A percentile compares a stretch with the other conserved stretches of the same genome.
Evolutionary conservation across 768 basidiomycete genomes (phyloP).

Genomic region (Auricularia sp.): DNA sequence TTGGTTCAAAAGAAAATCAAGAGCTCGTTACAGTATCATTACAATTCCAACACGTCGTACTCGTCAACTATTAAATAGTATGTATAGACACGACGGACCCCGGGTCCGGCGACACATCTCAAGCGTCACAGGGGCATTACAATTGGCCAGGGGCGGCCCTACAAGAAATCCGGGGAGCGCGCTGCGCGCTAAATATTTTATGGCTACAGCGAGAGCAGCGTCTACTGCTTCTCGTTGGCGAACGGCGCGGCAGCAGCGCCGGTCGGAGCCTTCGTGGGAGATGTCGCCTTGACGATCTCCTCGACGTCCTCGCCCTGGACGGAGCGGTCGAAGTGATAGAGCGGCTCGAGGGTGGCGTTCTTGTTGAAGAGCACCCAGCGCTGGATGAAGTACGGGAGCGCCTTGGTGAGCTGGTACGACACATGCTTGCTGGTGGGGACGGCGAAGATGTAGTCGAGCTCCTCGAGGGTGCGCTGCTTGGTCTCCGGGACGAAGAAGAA

Average conservation of each 20-base stretch:
- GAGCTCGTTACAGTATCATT: too few relatives aligned
- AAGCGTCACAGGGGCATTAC: background rate
- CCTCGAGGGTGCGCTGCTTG: slow-evolving; percentile 18
- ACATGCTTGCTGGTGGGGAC: slow-evolving; percentile 39
- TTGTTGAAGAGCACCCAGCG: slow-evolving; percentile 37
- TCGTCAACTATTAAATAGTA: background rate
- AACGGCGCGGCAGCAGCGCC: background rate
- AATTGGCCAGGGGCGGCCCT: background rate
- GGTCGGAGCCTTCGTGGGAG: background rate
- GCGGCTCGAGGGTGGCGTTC: slow-evolving; percentile 26
- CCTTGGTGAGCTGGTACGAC: slow-evolving; percentile 30
- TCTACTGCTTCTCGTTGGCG: background rate
- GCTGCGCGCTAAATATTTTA: background rate
- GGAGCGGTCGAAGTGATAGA: slow-evolving; percentile 38
- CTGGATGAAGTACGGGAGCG: slow-evolving; percentile 42
- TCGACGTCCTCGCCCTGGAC: background rate
- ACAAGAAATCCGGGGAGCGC: background rate
- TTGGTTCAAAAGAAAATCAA: too few relatives aligned
- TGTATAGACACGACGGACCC: background rate
- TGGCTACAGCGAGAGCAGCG: background rate
- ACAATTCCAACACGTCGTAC: too few relatives aligned
- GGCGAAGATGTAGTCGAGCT: slow-evolving; percentile 20
- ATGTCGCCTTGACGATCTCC: background rate
- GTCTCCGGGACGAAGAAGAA: slow-evolving; percentile 45
- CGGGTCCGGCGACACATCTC: background rate